A percentile compares a stretch with the other conserved stretches of the same genome.
Conservation (phyloP, 768 basidiomycete species). For the Russula sp. region DNA sequence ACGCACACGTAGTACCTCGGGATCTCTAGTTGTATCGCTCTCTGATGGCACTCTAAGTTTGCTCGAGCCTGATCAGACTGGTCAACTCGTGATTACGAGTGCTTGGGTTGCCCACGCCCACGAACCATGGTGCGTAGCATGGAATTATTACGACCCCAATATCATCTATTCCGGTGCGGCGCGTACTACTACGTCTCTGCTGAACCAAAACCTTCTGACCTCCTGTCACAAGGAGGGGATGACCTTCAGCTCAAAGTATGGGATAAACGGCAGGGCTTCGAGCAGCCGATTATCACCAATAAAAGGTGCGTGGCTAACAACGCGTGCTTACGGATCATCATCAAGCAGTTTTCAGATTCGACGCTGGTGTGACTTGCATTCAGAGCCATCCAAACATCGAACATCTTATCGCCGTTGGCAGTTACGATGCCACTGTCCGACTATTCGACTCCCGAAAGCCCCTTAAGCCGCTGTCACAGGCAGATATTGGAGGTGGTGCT, state of each 20-base stretch:
- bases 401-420: slow-evolving; percentile 86
- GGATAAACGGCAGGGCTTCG: slow-evolving; percentile 72
- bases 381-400: slow-evolving; percentile 79
- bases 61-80: slow-evolving; percentile 47
- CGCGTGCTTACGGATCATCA: not conserved
- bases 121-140: slow-evolving; percentile 92
- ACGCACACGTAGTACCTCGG: slow-evolving; percentile 46
- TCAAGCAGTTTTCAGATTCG: slow-evolving; percentile 55
- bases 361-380: slow-evolving; percentile 89
- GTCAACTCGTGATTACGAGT: slow-evolving; percentile 46
- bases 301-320: slow-evolving; percentile 48
- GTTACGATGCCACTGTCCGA: slow-evolving; percentile 79
- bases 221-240: slow-evolving; percentile 73
- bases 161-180: slow-evolving; percentile 80
- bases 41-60: slow-evolving; percentile 77
- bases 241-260: slow-evolving; percentile 87
- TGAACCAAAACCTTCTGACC: slow-evolving; percentile 3
- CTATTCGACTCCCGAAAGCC: slow-evolving; percentile 81
- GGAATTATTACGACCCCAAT: slow-evolving; percentile 82
- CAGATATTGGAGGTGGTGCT: slow-evolving; percentile 82
- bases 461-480: slow-evolving; percentile 50
- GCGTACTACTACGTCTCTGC: not conserved
- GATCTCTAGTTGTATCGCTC: slow-evolving; percentile 72
- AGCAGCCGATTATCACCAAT: slow-evolving; percentile 63
- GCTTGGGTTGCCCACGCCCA: slow-evolving; percentile 88